phyloP scores from a whole-genome alignment of 2,329 filamentous ascomycete genomes.

The Phialophora macrospora region DNA sequence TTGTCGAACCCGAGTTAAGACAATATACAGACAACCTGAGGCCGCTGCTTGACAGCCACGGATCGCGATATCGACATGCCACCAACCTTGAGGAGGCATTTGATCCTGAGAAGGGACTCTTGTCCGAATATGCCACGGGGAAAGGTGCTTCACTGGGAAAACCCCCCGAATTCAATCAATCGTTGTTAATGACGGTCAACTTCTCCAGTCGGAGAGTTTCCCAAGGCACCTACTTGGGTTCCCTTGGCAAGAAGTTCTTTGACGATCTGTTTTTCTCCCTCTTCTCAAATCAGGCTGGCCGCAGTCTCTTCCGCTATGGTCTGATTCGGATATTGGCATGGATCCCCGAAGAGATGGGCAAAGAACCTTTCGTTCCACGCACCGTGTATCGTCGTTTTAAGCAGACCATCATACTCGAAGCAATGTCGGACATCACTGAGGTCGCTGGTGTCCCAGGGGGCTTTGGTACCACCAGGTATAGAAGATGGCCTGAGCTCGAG shows the following conservation, averaged over 20 bases:
- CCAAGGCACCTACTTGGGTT: constrained; percentile 61
- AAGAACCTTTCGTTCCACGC: constrained; percentile 64
- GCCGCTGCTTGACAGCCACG: constrained; percentile 54
- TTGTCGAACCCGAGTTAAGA: constrained; percentile 73
- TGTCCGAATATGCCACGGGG: constrained; percentile 42
- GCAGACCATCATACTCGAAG: constrained; percentile 33
- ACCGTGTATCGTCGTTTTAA: constrained; percentile 57
- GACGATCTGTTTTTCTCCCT: constrained; percentile 64
- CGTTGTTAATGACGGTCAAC: constrained; percentile 74
- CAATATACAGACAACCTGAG: constrained; percentile 67
- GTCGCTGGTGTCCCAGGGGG: constrained; percentile 27
- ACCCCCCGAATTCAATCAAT: constrained; percentile 65
- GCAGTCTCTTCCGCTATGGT: constrained; percentile 75
- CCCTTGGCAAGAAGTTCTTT: constrained; percentile 55
- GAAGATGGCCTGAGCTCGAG: constrained; percentile 28
- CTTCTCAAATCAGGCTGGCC: constrained; percentile 60
- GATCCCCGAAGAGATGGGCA: constrained; percentile 64
- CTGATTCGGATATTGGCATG: constrained; percentile 79
- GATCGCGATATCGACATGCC: constrained; percentile 55
- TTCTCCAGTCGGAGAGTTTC: constrained; percentile 50
- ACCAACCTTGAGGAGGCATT: constrained; percentile 53
- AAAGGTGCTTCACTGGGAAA: constrained; percentile 45
- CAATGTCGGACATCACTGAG: constrained; percentile 28
- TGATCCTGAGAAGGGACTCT: constrained; percentile 56
- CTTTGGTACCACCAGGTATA: constrained; percentile 15